Conservation (phyloP, 1,284 basidiomycete genomes). For the Vanrija sp. region DNA sequence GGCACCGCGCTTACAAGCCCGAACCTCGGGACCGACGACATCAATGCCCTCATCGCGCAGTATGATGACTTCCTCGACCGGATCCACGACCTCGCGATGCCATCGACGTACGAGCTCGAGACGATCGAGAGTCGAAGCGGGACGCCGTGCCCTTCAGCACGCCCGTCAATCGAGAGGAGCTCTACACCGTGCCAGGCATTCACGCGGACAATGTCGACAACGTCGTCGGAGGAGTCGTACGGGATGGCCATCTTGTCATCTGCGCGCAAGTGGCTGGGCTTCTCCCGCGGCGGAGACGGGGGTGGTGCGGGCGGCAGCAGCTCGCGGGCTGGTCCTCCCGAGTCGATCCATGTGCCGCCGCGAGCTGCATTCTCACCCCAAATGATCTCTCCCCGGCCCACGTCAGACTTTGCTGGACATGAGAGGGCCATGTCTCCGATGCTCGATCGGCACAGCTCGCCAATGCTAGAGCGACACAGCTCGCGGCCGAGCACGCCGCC, state of each 20-base stretch:
- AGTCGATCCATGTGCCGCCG: no score
- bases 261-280: no score
- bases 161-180: background rate
- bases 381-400: no score
- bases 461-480: background rate
- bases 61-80: conserved; percentile 10
- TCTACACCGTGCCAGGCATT: background rate
- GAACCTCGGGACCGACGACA: background rate
- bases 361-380: no score
- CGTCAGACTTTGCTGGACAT: no score
- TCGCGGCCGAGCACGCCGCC: background rate
- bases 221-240: background rate
- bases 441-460: background rate
- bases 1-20: conserved; percentile 5
- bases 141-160: background rate
- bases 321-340: no score
- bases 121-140: background rate
- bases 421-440: no score
- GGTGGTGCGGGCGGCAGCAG: no score
- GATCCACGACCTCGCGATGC: conserved; percentile 10
- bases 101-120: background rate
- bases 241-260: no score
- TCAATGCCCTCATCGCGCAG: conserved; percentile 1
- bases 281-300: no score
- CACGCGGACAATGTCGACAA: background rate